Evolutionary conservation across 306 rosid species (phyloP).

Genomic region (Sicyos baderoa): DNA sequence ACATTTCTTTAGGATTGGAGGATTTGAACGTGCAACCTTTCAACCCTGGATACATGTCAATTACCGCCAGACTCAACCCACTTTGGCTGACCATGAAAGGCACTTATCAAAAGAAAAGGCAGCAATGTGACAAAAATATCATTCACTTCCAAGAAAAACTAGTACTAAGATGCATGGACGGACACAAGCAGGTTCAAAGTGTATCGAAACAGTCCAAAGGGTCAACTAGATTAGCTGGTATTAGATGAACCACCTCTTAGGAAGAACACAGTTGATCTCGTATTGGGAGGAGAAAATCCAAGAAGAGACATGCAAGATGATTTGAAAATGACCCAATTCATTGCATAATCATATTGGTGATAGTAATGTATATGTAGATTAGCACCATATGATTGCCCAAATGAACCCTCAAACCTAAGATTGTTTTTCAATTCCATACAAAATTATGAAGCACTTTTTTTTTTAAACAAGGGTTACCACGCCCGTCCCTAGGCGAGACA

Average conservation of each 20-base stretch:
- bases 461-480: too few relatives aligned
- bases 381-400: background rate
- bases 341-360: background rate
- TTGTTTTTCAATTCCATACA: background rate
- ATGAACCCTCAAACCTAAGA: background rate
- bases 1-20: too few relatives aligned
- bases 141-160: background rate
- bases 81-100: too few relatives aligned
- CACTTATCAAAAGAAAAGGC: background rate
- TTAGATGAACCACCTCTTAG: background rate
- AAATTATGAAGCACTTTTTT: background rate
- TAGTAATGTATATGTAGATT: background rate
- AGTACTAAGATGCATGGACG: background rate
- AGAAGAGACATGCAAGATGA: background rate
- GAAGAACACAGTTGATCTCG: background rate
- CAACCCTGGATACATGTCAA: too few relatives aligned
- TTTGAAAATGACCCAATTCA: background rate
- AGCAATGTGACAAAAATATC: background rate
- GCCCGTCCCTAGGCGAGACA: too few relatives aligned
- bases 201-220: background rate
- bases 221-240: background rate
- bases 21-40: too few relatives aligned
- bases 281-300: background rate
- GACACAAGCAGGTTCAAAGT: background rate
- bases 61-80: too few relatives aligned